Evolutionary conservation across 2,329 filamentous ascomycete species (phyloP), one percentile per base, ranked within the genome.

Genomic region (Cladosporium sp.): DNA sequence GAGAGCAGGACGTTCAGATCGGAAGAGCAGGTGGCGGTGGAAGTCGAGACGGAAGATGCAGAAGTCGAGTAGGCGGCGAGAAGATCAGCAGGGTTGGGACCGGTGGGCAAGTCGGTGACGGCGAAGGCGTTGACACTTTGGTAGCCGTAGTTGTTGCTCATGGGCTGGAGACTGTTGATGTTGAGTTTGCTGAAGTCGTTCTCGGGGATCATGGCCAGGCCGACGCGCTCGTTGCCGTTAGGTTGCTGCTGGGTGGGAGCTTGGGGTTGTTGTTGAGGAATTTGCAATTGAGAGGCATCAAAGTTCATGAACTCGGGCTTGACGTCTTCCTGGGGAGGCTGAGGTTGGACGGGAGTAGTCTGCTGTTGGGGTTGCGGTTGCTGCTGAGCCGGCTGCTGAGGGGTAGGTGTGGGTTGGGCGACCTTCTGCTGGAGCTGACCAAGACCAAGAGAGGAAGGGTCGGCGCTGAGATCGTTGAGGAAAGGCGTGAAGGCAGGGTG

Each of bases 181-280:
- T 81, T 79, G 61, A 93, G 78, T 71, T 86, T 80, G 48, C 84
- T 82, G 61, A 90, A 84, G 62, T 95, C 87, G 60, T 87, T 83
- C 70, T 95, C 89, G 1, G 89, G 88, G 41, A 95, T 83, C 79
- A 91, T 86, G 52, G 86, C 82, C 79, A 95, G 87, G 63, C 84
- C 84, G 57, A 91, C 72, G 52, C 81, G 79, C 20, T 73, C 68
- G 47, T 58, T 58, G 37, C 64, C 58, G 37, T 62, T 55, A 22
- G 62, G 58, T 29, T 57, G 52, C 18, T 54, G 55, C 38, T 58
- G 61, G 7, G 39, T 17, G 62, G 63, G 19, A 8, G 47, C 17
- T 17, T 43, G 38, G 27, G 44, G 32, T 20, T 53, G 51, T 40
- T 56, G 52, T 43, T 57, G 51, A 20, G 64, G 63, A 18, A 67